Evolutionary conservation across 2,329 filamentous ascomycete species (phyloP), one percentile per base, ranked within the genome.

Genomic region (Sporothrix luriei): DNA sequence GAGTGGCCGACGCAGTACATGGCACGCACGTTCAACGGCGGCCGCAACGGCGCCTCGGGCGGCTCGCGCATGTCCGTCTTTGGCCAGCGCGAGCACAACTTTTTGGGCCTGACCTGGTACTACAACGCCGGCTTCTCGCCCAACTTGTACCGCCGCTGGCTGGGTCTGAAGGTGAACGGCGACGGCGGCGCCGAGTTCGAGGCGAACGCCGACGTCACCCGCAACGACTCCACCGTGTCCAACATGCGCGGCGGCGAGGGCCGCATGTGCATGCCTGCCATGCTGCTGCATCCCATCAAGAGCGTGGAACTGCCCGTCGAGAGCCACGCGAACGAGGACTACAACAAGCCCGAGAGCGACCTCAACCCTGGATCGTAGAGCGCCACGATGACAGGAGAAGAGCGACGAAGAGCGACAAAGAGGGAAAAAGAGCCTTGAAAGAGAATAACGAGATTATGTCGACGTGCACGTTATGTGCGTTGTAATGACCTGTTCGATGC

Each of bases 211-310:
- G 85, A 88, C 70, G 75, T 78, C 75, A 84, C 79, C 75, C 84
- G 82, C 78, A 80, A 84, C 71, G 86, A 83, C 40, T 80, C 78
- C 49, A 73, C 73, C 1, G 82, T 87, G 7, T 78, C 79, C 54
- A 77, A 80, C 73, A 90, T 88, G 85, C 84, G 83, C 65, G 86
- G 88, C 62, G 89, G 90, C 19, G 91, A 94, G 78, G 92, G 92
- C 13, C 86, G 93, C 71, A 96, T 97, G 93, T 97, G 94, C 80
- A 81, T 97, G 52, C 93, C 93, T 9, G 92, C 91, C 0, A 94
- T 97, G 90, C 80, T 97, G 72, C 80, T 97, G 73, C 94, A 97
- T 84, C 94, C 94, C 0, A 86, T 97, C 68, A 97, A 97, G 82
- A 85, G 87, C 68, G 85, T 94, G 5, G 87, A 90, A 70, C 75